Conservation (phyloP, 1,284 basidiomycete species). For the Coniferiporia weirii region DNA sequence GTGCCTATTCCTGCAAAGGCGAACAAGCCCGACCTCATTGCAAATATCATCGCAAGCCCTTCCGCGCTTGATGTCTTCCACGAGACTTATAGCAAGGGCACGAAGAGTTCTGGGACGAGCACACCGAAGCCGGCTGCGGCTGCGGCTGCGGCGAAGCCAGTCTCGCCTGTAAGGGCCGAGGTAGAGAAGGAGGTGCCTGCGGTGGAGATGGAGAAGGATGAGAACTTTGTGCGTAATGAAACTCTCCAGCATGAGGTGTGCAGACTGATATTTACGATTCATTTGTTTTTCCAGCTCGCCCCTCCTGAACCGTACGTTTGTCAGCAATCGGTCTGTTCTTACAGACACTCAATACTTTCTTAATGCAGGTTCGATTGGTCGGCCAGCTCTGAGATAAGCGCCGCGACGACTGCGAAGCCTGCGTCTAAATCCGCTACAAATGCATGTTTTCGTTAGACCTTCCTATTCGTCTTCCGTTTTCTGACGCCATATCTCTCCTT, state of each 20-base stretch:
- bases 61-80: conserved; percentile 47
- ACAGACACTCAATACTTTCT: not conserved
- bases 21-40: conserved; percentile 63
- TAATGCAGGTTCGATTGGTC: conserved; percentile 13
- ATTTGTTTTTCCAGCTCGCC: conserved; percentile 29
- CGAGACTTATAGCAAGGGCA: conserved; percentile 25
- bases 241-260: not conserved
- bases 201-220: conserved; percentile 1
- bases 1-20: conserved; percentile 47
- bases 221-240: conserved; percentile 21
- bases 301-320: conserved; percentile 43
- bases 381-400: conserved; percentile 10
- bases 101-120: conserved; percentile 2
- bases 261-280: conserved; percentile 13
- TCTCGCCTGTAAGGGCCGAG: not conserved
- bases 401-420: not conserved
- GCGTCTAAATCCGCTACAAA: not conserved
- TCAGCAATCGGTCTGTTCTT: not conserved
- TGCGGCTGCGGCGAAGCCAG: not conserved
- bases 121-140: not conserved
- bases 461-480: not conserved
- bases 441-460: not conserved
- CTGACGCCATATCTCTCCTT: not conserved
- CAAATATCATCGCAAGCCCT: conserved; percentile 50
- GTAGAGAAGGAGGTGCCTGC: not conserved